phyloP scores from a whole-genome alignment of 2,329 filamentous ascomycete species.

The Hypocrella siamensis region DNA sequence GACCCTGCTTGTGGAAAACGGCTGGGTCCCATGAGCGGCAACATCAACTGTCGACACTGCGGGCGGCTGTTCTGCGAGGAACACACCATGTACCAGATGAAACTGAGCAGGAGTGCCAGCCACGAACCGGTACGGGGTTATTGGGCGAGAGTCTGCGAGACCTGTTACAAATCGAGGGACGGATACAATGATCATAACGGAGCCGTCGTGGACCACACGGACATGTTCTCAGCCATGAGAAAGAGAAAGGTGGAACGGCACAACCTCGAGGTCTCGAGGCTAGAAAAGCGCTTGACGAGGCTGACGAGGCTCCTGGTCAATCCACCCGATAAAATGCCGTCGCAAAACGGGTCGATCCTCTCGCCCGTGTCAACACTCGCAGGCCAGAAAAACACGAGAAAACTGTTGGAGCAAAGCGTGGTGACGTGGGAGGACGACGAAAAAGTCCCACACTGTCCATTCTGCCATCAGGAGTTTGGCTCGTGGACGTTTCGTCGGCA shows the following conservation, averaged over 20 bases:
- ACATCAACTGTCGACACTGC: conserved; percentile 85
- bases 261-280: conserved; percentile 70
- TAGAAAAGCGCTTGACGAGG: conserved; percentile 86
- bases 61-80: conserved; percentile 90
- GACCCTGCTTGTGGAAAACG: conserved; percentile 75
- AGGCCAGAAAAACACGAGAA: conserved; percentile 60
- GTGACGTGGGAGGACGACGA: conserved; percentile 93
- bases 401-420: conserved; percentile 75
- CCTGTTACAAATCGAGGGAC: conserved; percentile 93
- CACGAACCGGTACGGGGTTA: conserved; percentile 82
- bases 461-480: conserved; percentile 91
- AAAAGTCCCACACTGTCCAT: conserved; percentile 66
- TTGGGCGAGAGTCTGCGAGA: conserved; percentile 95
- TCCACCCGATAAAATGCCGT: conserved; percentile 48
- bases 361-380: conserved; percentile 45
- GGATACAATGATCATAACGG: conserved; percentile 88
- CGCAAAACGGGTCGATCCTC: conserved; percentile 34
- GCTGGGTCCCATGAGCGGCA: conserved; percentile 65
- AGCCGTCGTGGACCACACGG: conserved; percentile 53
- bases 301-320: conserved; percentile 72
- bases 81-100: conserved; percentile 99
- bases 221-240: conserved; percentile 54
- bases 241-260: conserved; percentile 69
- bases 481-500: conserved; percentile 86
- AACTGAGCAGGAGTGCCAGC: conserved; percentile 72